A percentile compares a stretch with the other conserved stretches of the same genome.
These are phyloP conservation scores for Phytophthora citrophthora DNA, from an alignment of 352 stramenopile species.

Conservation along the genomic window DNA sequence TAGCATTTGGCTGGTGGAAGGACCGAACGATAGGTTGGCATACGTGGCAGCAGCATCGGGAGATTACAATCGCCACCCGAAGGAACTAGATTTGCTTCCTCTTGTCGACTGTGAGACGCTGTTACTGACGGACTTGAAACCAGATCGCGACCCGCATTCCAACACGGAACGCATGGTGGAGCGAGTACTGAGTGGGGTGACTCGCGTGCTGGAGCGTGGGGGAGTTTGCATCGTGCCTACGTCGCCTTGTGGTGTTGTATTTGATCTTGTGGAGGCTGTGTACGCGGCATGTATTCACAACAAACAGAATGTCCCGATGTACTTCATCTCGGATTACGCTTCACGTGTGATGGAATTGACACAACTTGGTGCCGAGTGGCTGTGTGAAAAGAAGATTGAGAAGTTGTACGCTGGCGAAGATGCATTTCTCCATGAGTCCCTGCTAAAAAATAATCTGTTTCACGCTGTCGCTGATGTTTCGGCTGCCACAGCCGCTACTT, in stretches of 20 bases:
- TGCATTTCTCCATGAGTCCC: conserved; percentile 67
- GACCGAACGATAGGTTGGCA: conserved; percentile 67
- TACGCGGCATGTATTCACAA: conserved; percentile 55
- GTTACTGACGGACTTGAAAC: conserved; percentile 79
- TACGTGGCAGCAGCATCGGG: conserved; percentile 81
- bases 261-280: conserved; percentile 81
- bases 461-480: conserved; percentile 54
- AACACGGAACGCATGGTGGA: conserved; percentile 82
- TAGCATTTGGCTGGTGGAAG: conserved; percentile 76
- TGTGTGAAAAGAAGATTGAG: conserved; percentile 86
- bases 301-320: conserved; percentile 62
- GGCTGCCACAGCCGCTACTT: conserved; percentile 43
- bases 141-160: conserved; percentile 69
- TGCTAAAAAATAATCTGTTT: conserved; percentile 62
- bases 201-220: conserved; percentile 62
- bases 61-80: conserved; percentile 86
- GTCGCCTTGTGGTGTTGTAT: conserved; percentile 65
- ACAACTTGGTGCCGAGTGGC: conserved; percentile 72
- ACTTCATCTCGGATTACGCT: conserved; percentile 69
- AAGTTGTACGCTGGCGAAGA: conserved; percentile 76
- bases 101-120: conserved; percentile 83
- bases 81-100: conserved; percentile 78
- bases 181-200: conserved; percentile 62
- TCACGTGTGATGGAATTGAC: conserved; percentile 58
- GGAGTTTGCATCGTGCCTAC: conserved; percentile 77